Evolutionary conservation across 2,329 filamentous ascomycete genomes (phyloP).

Genomic region (Raffaelea ambrosiae): DNA sequence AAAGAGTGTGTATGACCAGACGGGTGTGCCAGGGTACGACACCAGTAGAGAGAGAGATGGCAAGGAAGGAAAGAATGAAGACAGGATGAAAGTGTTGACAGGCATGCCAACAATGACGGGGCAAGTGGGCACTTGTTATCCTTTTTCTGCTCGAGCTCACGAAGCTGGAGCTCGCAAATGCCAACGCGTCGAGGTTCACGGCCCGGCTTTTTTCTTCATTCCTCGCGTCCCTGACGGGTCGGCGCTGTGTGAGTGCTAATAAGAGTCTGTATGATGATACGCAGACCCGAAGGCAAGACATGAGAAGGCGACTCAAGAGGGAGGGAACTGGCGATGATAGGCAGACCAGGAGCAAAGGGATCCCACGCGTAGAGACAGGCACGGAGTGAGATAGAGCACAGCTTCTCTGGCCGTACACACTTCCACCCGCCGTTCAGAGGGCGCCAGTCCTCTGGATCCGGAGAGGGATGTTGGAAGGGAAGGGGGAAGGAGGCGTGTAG

Average conservation of each 20-base stretch:
- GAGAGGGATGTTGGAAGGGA: too few species aligned
- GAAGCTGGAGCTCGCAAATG: constrained; percentile 7
- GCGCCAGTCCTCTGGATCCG: too few species aligned
- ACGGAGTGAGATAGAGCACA: too few species aligned
- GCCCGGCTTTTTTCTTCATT: constrained; percentile 8
- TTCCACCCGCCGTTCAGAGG: too few species aligned
- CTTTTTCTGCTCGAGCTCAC: neutral
- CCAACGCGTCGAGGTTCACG: constrained; percentile 6
- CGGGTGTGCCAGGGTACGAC: neutral
- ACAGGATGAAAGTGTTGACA: constrained; percentile 1
- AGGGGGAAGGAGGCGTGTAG: too few species aligned
- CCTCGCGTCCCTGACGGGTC: constrained; percentile 10
- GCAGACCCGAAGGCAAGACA: constrained; percentile 9
- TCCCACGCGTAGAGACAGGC: too few species aligned
- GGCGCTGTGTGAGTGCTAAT: too few species aligned
- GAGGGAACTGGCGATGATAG: constrained; percentile 4
- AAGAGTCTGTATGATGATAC: too few species aligned
- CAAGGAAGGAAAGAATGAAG: constrained; percentile 8
- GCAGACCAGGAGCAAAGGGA: neutral
- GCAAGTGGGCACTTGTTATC: neutral
- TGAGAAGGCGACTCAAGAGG: constrained; percentile 8
- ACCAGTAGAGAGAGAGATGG: constrained; percentile 9
- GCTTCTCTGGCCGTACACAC: too few species aligned
- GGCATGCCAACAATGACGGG: constrained; percentile 8
- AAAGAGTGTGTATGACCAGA: too few species aligned